Evolutionary conservation across 345 rosid genomes (phyloP).

Genomic region (Cardiospermum halicacabum): DNA sequence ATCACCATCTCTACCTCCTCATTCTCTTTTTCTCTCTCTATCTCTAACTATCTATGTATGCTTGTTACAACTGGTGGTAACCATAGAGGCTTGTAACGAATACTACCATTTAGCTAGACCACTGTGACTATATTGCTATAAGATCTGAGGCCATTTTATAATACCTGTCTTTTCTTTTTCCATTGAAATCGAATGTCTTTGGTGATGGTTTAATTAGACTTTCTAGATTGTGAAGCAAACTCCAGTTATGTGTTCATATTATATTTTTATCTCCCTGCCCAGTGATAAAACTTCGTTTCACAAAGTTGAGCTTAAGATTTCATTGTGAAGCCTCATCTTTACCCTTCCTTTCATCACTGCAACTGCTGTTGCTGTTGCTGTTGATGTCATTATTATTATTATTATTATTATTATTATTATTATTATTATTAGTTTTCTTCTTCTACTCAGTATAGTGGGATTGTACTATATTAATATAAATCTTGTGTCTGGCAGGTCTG

Average conservation of each 20-base stretch:
- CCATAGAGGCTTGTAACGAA: constrained; percentile 9
- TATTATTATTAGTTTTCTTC: too few species aligned
- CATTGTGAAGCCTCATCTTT: constrained; percentile 12
- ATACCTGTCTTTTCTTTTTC: not conserved
- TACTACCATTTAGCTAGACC: constrained; percentile 6
- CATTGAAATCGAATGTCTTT: not conserved
- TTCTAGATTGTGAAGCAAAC: too few species aligned
- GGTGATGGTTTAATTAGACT: too few species aligned
- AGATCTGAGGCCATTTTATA: constrained; percentile 24
- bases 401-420: not conserved
- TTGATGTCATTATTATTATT: too few species aligned
- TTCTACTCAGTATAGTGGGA: too few species aligned
- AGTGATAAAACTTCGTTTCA: constrained; percentile 6
- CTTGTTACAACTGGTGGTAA: not conserved
- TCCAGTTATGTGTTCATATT: not conserved
- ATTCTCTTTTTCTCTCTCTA: constrained; percentile 12
- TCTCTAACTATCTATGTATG: not conserved
- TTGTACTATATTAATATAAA: too few species aligned
- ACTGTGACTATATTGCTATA: constrained; percentile 22
- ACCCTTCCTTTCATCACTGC: constrained; percentile 1
- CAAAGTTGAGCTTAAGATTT: constrained; percentile 1
- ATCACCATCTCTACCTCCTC: not conserved
- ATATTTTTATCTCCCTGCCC: not conserved
- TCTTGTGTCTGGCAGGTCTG: too few species aligned
- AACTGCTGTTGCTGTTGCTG: not conserved